A percentile compares a stretch with the other conserved stretches of the same genome.
phyloP scores from a whole-genome alignment of 2,329 filamentous ascomycete genomes.

The Lachnellula subtilissima region DNA sequence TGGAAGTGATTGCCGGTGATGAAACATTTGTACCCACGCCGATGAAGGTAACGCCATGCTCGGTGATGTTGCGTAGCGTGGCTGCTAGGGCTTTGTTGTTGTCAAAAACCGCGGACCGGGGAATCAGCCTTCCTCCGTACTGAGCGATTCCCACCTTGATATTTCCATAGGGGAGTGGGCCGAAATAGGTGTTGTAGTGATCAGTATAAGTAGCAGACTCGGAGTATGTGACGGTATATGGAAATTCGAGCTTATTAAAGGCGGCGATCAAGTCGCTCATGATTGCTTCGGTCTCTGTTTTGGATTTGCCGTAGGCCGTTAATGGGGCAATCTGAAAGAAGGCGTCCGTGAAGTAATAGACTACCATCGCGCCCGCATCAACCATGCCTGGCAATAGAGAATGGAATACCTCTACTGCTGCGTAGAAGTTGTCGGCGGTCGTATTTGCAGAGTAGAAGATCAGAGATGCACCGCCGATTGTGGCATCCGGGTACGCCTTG shows the following conservation, averaged over 20 bases:
- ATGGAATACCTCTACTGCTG: conserved; percentile 44
- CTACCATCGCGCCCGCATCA: conserved; percentile 44
- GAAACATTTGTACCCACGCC: conserved; percentile 33
- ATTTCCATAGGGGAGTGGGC: conserved; percentile 28
- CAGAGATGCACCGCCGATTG: conserved; percentile 41
- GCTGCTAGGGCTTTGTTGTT: conserved; percentile 19
- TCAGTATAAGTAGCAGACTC: conserved; percentile 26
- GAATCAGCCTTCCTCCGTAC: conserved; percentile 41
- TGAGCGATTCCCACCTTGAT: conserved; percentile 30
- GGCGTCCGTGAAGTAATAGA: conserved; percentile 44
- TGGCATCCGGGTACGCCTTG: conserved; percentile 43
- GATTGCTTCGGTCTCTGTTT: conserved; percentile 39
- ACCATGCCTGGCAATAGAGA: conserved; percentile 41
- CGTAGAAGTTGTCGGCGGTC: conserved; percentile 42
- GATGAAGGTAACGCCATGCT: conserved; percentile 31
- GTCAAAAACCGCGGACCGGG: conserved; percentile 31
- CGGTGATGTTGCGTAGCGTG: conserved; percentile 32
- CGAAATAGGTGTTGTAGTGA: conserved; percentile 29
- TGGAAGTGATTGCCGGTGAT: conserved; percentile 10
- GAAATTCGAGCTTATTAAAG: conserved; percentile 36
- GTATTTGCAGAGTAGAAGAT: conserved; percentile 35
- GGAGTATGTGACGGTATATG: conserved; percentile 25
- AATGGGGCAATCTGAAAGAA: conserved; percentile 44
- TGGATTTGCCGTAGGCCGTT: conserved; percentile 43
- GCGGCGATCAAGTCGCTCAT: conserved; percentile 41